Evolutionary conservation across 164 flowering plant genomes (phyloP), one percentile per base, ranked within the genome.

Genomic region (Magnolia officinalis): DNA sequence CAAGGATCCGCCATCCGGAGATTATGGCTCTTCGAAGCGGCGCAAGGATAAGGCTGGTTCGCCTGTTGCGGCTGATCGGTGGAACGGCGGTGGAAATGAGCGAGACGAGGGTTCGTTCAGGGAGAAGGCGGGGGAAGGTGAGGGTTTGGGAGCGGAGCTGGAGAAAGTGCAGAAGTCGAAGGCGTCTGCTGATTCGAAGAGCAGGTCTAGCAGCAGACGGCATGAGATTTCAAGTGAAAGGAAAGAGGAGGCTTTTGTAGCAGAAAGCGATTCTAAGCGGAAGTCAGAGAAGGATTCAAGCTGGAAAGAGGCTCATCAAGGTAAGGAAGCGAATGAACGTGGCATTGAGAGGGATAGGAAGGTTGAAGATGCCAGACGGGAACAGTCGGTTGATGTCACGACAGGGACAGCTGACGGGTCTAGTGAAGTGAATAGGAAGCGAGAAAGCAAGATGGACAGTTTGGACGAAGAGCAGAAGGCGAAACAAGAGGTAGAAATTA

Each of bases 221-320:
- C 79, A 79, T 29, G 91, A 85, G 74, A 80, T 79, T 31, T 29
- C n/a, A 14, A 31, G 71, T 16, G 71, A 68, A 1, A 68, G 50
- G 50, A 68, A 68, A 68, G 45, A 68, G 16, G 71, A 68, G 71
- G 31, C 18, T 68, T 68, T 68, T 29, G 50, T 31, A 14, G 71
- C 50, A 13, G 71, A 29, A 51, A 11, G 61, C 13, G 88, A 89
- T 55, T 72, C 81, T 3, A 89, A 85, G 83, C 77, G 84, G 37
- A 90, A 80, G 78, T 71, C 78, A 8, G 91, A 87, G 49, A 87
- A 80, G 81, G 88, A 85, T 66, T 85, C 75, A 20, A 68, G 79
- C 51, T 69, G 87, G 66, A 89, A 86, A 75, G 92, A 88, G 55
- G 82, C 61, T 23, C 74, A 78, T 72, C 80, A 81, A 66, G 59